Base-by-base conservation (phyloP, 1,284 basidiomycete species). In the Rhizoctonia solani region DNA sequence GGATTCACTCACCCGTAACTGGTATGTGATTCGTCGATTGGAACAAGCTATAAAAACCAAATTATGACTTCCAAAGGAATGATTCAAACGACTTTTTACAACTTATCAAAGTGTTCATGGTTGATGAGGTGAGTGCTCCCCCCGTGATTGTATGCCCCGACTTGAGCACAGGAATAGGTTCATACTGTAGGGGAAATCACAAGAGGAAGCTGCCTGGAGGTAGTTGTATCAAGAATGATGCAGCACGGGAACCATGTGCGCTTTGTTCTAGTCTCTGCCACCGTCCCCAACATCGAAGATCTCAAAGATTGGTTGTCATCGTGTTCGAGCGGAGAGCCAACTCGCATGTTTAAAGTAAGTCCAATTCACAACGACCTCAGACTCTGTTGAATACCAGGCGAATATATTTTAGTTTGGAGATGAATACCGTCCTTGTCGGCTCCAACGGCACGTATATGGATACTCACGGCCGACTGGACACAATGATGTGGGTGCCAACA, bases 161-260 rank as follows among this genome's bases (percentile, higher is more conserved):
- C 50, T 50, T 19, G 63, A 32, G 3, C 50, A 29, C 44, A 46
- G 16, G 54, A 49, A 27, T 70, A 95, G 92, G 92, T 97, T 1
- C 96, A 99, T 75, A 89, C 95, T 53, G 83, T 99, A 9, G 90
- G 93, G 61, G 96, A 98, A 76, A 80, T 83, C 19, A 66, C 65
- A 19, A 85, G 94, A 42, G 95, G 95, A 21, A 92, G 93, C 67
- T 93, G 92, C 2, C 82, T 99, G 2, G 96, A 99, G 77, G 95
- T 97, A 3, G 85, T 98, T 5, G 83, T 97, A 30, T 90, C 93
- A 1, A 86, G 96, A n/a, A 96, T 97, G 91, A 93, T 90, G 76
- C 79, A 85, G 2, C 84, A 85, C 3, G 86, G 85, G n/a, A 79
- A 81, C 1, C 77, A 79, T 1, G 86, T 92, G 21, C 87, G 95